Percentiles rank a stretch among this genome's conserved stretches.
phyloP scores from a whole-genome alignment of 1,284 basidiomycete species.

The Tilletia indica region DNA sequence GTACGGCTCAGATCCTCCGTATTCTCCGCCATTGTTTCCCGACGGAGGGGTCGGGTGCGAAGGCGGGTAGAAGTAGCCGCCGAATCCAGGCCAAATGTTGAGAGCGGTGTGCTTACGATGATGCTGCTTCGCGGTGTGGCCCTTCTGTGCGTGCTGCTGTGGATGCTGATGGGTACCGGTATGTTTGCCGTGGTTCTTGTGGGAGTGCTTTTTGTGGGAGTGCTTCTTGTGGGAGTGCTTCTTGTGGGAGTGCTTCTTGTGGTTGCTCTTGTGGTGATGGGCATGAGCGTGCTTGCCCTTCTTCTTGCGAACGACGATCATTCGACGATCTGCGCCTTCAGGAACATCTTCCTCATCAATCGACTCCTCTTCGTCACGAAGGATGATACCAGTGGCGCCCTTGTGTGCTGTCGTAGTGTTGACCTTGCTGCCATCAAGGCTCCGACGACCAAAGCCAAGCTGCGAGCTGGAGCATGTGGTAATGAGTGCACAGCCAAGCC shows the following conservation, averaged over 20 bases:
- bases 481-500: slow-evolving; percentile 20
- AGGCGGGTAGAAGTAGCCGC: neutral
- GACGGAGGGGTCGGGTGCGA: no score
- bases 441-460: slow-evolving; percentile 2
- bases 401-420: no score
- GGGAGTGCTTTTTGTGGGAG: neutral
- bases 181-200: neutral
- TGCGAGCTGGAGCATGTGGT: slow-evolving; percentile 10
- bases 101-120: neutral
- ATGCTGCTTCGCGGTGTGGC: neutral
- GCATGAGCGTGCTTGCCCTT: neutral
- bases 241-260: slow-evolving; percentile 3
- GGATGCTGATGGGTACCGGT: no score
- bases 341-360: neutral
- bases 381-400: no score
- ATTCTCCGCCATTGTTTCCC: neutral
- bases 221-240: neutral
- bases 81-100: slow-evolving; percentile 7
- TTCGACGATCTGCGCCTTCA: no score
- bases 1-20: neutral
- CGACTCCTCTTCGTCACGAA: neutral
- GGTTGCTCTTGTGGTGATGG: neutral
- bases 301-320: no score
- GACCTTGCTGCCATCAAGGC: neutral
- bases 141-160: neutral